Base-by-base conservation (phyloP, 768 basidiomycete genomes). In the Auricularia sp. region DNA sequence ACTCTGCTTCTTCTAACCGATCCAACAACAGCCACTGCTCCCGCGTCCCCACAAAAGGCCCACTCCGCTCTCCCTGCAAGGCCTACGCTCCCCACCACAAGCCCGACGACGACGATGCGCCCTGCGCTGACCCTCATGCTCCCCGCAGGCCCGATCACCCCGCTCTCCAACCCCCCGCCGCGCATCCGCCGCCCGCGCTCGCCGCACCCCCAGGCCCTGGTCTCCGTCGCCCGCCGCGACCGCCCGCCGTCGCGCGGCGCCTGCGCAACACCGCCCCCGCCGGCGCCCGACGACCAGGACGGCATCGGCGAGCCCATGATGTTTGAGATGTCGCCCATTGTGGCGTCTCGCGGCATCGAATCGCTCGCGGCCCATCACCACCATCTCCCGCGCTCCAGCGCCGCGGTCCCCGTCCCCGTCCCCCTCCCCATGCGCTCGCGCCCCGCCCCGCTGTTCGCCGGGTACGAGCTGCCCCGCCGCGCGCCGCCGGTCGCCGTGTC, bases 251-350 rank as follows among this genome's bases (percentile, higher is more conserved):
- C 29, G 29, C 29, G 29, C 56, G 11, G 6, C 24, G 14, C 29
- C 34, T 35, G 56, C 56, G 29, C 24, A 11, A 14, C 29, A 1
- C 56, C 56, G 56, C 56, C 56, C 14, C 24, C 29, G 29, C 24
- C 56, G 56, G 4, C 24, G 10, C 11, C 56, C 24, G 34, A 42
- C 29, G 56, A 59, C 33, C 29, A 14, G 14, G 56, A 59, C 24
- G 56, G 56, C 24, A 59, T 59, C 56, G 34, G 24, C 24, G 56
- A 59, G 56, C 56, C 56, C 29, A 59, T 59, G 56, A 33, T 59
- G 56, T 59, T 59, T 29, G 56, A 59, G 24, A 59, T 59, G 56
- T 59, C 56, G 29, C 56, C 56, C 13, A 35, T 59, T 10, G 56
- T 59, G 4, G 24, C 56, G 56, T 14, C 24, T 59, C 56, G 56